Conservation (phyloP, 805 yeast species). For the Candida mattraensis region DNA sequence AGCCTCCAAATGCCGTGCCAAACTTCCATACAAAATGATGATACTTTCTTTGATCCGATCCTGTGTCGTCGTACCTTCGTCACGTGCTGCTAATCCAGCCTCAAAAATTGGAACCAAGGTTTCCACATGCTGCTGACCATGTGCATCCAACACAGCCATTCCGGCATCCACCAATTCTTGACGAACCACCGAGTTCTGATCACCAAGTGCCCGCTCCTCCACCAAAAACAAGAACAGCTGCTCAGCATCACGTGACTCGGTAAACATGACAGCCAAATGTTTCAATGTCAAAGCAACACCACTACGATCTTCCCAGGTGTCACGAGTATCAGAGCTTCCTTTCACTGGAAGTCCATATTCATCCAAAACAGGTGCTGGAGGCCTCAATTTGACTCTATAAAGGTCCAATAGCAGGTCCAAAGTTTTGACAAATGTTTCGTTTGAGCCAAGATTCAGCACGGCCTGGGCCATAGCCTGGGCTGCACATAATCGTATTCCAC, state of each 20-base stretch:
- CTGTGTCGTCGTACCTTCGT: constrained; percentile 46
- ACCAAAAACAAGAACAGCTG: constrained; percentile 58
- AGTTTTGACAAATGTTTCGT: constrained; percentile 31
- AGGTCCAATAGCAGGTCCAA: constrained; percentile 49
- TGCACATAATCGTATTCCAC: constrained; percentile 69
- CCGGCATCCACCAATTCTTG: constrained; percentile 92
- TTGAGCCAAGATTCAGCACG: constrained; percentile 34
- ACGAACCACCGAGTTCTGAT: constrained; percentile 67
- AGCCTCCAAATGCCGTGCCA: constrained; percentile 77
- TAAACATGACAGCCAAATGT: constrained; percentile 50
- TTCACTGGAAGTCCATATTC: constrained; percentile 77
- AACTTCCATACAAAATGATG: constrained; percentile 84
- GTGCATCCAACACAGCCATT: constrained; percentile 59
- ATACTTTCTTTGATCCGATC: constrained; percentile 74
- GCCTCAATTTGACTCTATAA: constrained; percentile 61
- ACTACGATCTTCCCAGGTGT: constrained; percentile 82
- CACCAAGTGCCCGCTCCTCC: constrained; percentile 68
- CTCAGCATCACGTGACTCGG: constrained; percentile 43
- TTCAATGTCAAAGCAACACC: constrained; percentile 74
- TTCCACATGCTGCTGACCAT: constrained; percentile 71
- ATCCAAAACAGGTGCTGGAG: constrained; percentile 77
- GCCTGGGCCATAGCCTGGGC: constrained; percentile 72
- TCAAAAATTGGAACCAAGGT: constrained; percentile 81
- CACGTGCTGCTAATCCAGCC: constrained; percentile 52
- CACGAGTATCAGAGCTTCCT: constrained; percentile 58